These are phyloP conservation scores for Cynanchum wilfordii DNA, from an alignment of 257 asterid species.

Conservation along the genomic window DNA sequence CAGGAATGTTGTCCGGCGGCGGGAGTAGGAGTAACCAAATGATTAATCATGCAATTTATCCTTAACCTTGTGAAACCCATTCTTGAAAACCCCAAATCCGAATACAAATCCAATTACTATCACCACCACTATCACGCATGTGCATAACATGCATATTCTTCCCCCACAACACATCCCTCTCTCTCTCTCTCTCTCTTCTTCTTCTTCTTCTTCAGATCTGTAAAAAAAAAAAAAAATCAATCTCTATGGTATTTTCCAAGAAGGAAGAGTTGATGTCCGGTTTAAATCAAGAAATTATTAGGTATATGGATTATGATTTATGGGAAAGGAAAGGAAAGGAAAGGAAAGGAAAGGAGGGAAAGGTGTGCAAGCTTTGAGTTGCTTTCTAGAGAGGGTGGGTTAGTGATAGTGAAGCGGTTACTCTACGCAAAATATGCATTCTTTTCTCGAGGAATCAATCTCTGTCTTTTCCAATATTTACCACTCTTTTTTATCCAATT, in stretches of 20 bases:
- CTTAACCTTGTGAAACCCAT: slow-evolving; percentile 57
- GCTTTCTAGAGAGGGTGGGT: not conserved
- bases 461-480: no score
- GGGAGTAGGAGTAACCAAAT: not conserved
- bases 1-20: slow-evolving; percentile 36
- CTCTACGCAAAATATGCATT: slow-evolving; percentile 42
- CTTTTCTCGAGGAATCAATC: slow-evolving; percentile 19
- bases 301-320: no score
- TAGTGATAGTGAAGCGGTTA: slow-evolving; percentile 41
- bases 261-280: not conserved
- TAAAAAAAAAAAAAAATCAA: not conserved
- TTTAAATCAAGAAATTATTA: not conserved
- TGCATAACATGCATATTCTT: slow-evolving; percentile 47
- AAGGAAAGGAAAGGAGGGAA: slow-evolving; percentile 11
- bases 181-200: not conserved
- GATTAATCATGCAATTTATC: slow-evolving; percentile 28
- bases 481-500: no score
- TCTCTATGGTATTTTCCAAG: not conserved
- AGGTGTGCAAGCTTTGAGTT: slow-evolving; percentile 24
- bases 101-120: slow-evolving; percentile 51
- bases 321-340: not conserved
- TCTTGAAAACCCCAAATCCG: slow-evolving; percentile 69
- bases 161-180: slow-evolving; percentile 55
- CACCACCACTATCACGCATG: slow-evolving; percentile 40
- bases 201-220: not conserved